Base-by-base conservation (phyloP, 352 stramenopile genomes). In the Phytopythium cucurbitacearum region DNA sequence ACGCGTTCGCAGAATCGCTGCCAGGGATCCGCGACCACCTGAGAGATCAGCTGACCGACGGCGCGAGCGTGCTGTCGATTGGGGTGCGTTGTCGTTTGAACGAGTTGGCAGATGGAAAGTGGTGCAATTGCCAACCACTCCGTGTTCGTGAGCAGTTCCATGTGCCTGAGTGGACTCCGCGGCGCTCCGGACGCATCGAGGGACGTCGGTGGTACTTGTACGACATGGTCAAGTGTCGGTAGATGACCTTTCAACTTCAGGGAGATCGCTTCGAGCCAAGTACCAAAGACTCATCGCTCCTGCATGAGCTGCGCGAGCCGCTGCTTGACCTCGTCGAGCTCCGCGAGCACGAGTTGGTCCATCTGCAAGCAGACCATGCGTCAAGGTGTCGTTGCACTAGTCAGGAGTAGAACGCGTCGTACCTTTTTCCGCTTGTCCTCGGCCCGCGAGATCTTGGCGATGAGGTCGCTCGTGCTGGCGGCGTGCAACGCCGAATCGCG, bases 171-270 rank as follows among this genome's bases (percentile, higher is more conserved):
- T 94, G 85, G 85, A 80, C 71, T 33, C 69, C 85, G 1, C 54
- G 58, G 7, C 89, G 69, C 67, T 73, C 54, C 0, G 78, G 85
- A 9, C 60, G 70, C 15, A 68, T 82, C 8, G 59, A 57, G 41
- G 80, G 72, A 32, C 55, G 91, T 38, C 67, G 78, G 1, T 93
- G 82, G 77, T 94, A 94, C 47, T 72, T 89, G 1, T 94, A 94
- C 52, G 65, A 75, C 8, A 73, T 93, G 56, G 46, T 37, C 10
- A 47, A 64, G 21, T 68, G 50, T 39, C 38, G 40, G 5, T 62
- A 28, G 21, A 28, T 28, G 21, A 28, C 21, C 21, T 2, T 28
- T 28, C 21, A 28, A 28, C 21, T 28, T 28, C 21, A 28, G 1
- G 21, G 21, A 28, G 21, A 28, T 28, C 21, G 21, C 10, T 15